Base-by-base conservation (phyloP, 1,284 basidiomycete species). In the Moesziomyces sp. region DNA sequence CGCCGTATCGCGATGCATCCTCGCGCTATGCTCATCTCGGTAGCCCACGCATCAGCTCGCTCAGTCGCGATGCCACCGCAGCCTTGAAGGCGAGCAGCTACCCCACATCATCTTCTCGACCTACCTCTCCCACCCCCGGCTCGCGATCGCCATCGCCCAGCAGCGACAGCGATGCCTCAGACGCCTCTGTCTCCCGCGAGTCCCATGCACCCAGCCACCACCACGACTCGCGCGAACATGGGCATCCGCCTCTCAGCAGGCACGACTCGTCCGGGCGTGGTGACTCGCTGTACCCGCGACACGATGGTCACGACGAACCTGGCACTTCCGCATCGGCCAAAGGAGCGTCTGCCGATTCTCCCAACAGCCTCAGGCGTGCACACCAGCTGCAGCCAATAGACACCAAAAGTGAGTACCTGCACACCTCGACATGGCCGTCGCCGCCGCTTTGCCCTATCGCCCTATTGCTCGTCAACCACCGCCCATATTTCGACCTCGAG, bases 1-100 rank as follows among this genome's bases (percentile, higher is more conserved):
- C 81, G 11, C 81, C 81, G 8, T 82, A 81, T 40, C 74, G 81
- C 40, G 81, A 82, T 45, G 78, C 79, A 0, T 69, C 79, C 6
- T 54, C 78, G 3, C 73, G 81, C 45, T 78, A 81, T 50, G 60
- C 78, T 21, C 65, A 77, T 46, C 46, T 73, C 3, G 73, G 78
- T 28, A 79, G 77, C 51, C 79, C 81, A 9, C 58, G 81, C 24
- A 78, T 76, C 54, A 80, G 78, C 52, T 78, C 78, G 33, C 63
- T 82, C n/a, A 69, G 79, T 13, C 69, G 81, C 5, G 79, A 82
- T 48, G 78, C 79, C 30, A 72, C 77, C 18, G 69, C 77, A 5
- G 66, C 79, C 13, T 53, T 78, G 21, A 68, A 62, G 38, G 63
- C 57, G 16, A 67, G 50, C 61, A 58, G 63, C 24, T 82, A 81